Base-by-base conservation (phyloP, 805 yeast genomes). In the Pichia rugopelliculosa region DNA sequence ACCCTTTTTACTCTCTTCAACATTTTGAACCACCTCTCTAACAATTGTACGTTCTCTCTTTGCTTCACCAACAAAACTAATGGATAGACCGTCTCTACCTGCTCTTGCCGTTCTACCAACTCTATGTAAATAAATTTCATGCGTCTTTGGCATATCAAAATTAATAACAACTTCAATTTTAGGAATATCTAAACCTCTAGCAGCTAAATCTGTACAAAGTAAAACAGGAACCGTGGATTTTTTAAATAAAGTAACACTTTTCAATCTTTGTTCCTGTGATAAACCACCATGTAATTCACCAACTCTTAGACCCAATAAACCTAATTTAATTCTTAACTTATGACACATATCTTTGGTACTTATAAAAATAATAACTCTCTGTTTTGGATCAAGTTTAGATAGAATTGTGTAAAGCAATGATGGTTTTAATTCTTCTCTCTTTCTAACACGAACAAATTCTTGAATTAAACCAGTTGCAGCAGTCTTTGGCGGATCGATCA, bases 91-190 rank as follows among this genome's bases (percentile, higher is more conserved):
- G 46, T 86, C 87, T 68, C 98, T 80, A 20, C 98, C 98, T 44
- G 97, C 99, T 79, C 99, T 87, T 10, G 99, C 99, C 47, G 98
- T 93, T 76, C 99, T 87, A 69, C 99, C 99, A 51, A 93, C 96
- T 74, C 99, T 85, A 70, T 93, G 99, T 59, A 93, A 73, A 66
- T 93, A 93, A 36, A 91, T 77, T 55, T 93, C 99, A 59, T 86
- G 83, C 26, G 86, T 74, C 65, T 87, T 87, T 44, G 99, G 99
- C 95, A 93, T 87, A 62, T 93, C 99, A 66, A 75, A 93, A 68
- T 93, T 93, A 60, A 93, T 77, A 41, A 93, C 99, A 50, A 84
- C 81, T 65, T 90, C 98, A 64, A 93, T 90, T 68, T 91, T 91
- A 52, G 98, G 98, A 61, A 93, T 93, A 84, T 93, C 99, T 63